Percentiles rank a stretch among this genome's conserved stretches.
phyloP scores from a whole-genome alignment of 768 basidiomycete genomes.

The Holtermanniella nyarrowii region DNA sequence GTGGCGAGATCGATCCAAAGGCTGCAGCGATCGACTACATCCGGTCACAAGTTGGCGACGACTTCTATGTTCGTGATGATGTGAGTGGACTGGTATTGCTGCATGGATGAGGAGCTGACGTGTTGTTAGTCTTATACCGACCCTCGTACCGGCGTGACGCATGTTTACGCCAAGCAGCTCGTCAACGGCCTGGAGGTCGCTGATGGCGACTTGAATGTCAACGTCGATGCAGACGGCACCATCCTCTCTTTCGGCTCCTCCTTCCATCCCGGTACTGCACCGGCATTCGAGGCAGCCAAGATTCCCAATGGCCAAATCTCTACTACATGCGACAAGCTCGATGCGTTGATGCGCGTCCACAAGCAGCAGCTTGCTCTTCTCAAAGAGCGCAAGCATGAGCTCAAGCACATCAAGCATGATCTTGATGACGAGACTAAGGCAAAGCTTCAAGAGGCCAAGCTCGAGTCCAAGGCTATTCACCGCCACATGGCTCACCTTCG shows the following conservation, averaged over 20 bases:
- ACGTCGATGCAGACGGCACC: constrained; percentile 64
- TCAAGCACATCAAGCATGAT: constrained; percentile 13
- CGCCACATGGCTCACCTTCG: constrained; percentile 14
- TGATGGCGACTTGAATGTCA: constrained; percentile 87
- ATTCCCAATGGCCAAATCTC: constrained; percentile 12
- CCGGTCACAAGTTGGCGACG: constrained; percentile 11
- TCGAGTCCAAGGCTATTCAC: constrained; percentile 5
- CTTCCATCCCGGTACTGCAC: constrained; percentile 61
- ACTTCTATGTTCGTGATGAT: constrained; percentile 38
- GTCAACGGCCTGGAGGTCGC: constrained; percentile 77
- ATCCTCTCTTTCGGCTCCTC: constrained; percentile 82
- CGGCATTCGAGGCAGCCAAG: constrained; percentile 41
- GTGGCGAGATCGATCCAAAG: constrained; percentile 21
- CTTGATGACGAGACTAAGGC: constrained; percentile 12
- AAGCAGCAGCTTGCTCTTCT: constrained; percentile 12
- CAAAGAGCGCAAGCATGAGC: constrained; percentile 21
- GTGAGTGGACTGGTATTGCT: constrained; percentile 24
- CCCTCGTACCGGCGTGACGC: constrained; percentile 69
- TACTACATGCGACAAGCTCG: constrained; percentile 18
- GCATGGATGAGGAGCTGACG: constrained; percentile 4
- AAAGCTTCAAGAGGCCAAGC: neutral
- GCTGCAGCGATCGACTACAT: constrained; percentile 15
- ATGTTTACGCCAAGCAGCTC: constrained; percentile 76
- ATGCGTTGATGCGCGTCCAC: constrained; percentile 14
- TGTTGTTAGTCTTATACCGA: constrained; percentile 57